A percentile compares a stretch with the other conserved stretches of the same genome.
Evolutionary conservation across 2,329 filamentous ascomycete genomes (phyloP).

Genomic region (Lecanicillium sp.): DNA sequence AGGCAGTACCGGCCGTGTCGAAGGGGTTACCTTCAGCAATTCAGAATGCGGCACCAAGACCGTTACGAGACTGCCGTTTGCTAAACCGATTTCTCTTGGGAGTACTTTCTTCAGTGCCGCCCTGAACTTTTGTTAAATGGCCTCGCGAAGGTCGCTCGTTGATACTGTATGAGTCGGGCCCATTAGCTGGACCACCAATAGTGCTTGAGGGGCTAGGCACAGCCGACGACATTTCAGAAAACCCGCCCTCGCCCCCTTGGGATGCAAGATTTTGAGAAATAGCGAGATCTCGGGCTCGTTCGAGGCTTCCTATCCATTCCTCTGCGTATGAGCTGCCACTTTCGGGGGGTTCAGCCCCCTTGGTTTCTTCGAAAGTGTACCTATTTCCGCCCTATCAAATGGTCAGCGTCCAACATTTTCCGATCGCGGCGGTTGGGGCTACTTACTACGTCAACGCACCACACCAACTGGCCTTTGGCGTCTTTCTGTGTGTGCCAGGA

Average conservation of each 20-base stretch:
- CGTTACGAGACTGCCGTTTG: slow-evolving; percentile 89
- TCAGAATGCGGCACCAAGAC: slow-evolving; percentile 82
- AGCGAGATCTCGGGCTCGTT: slow-evolving; percentile 80
- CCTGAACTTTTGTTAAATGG: slow-evolving; percentile 55
- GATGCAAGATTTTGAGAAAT: slow-evolving; percentile 63
- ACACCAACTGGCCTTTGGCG: slow-evolving; percentile 79
- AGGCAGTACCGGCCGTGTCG: not conserved
- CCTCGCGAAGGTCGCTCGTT: slow-evolving; percentile 50
- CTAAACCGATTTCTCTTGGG: slow-evolving; percentile 68
- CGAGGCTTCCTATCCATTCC: slow-evolving; percentile 88
- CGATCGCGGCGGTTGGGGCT: too few relatives aligned
- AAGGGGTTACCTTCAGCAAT: not conserved
- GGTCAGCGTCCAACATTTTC: slow-evolving; percentile 21
- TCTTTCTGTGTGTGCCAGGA: slow-evolving; percentile 76
- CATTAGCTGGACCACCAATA: slow-evolving; percentile 53
- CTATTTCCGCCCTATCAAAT: slow-evolving; percentile 70
- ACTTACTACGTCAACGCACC: slow-evolving; percentile 91
- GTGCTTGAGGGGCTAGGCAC: slow-evolving; percentile 74
- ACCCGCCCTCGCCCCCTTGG: slow-evolving; percentile 61
- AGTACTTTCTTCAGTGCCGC: slow-evolving; percentile 45
- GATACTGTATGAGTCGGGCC: slow-evolving; percentile 43
- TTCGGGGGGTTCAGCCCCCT: slow-evolving; percentile 52
- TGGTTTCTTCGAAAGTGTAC: slow-evolving; percentile 90
- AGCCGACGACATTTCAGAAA: slow-evolving; percentile 62
- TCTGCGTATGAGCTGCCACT: slow-evolving; percentile 64